Conservation (phyloP, 305 asterid genomes). For the Fraxinus baroniana region DNA sequence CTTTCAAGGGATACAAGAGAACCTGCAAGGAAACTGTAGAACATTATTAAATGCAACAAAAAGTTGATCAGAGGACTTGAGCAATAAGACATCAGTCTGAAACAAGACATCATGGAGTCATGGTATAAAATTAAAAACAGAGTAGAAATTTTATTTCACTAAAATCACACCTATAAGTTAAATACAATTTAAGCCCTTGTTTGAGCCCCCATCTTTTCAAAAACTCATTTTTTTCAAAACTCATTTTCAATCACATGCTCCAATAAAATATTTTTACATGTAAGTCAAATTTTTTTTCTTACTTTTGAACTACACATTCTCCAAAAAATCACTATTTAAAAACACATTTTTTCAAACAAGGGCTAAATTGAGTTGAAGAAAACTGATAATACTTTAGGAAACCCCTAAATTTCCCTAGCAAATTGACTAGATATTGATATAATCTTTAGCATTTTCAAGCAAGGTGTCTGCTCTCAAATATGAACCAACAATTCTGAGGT, state of each 20-base stretch:
- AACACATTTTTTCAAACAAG: too few relatives aligned
- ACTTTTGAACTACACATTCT: too few relatives aligned
- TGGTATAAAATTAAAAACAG: background rate
- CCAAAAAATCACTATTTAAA: too few relatives aligned
- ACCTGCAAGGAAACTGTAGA: slow-evolving; percentile 21
- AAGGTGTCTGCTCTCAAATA: background rate
- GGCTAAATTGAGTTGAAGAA: background rate
- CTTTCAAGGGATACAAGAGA: slow-evolving; percentile 15
- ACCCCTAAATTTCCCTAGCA: background rate
- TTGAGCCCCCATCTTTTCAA: too few relatives aligned
- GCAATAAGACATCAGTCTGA: background rate
- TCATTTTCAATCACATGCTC: too few relatives aligned
- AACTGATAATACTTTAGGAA: background rate
- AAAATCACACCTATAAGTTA: background rate
- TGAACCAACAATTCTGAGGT: background rate
- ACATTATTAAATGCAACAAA: background rate
- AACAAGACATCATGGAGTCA: background rate
- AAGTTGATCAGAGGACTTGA: background rate
- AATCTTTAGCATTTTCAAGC: background rate
- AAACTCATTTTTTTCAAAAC: too few relatives aligned
- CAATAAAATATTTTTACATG: too few relatives aligned
- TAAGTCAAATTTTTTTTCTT: too few relatives aligned
- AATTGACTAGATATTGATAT: background rate
- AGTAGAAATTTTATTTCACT: slow-evolving; percentile 1
- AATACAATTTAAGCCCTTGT: background rate